A percentile compares a stretch with the other conserved stretches of the same genome.
These are phyloP conservation scores for Lepidium aucheri DNA, from an alignment of 345 rosid species.

Conservation along the genomic window DNA sequence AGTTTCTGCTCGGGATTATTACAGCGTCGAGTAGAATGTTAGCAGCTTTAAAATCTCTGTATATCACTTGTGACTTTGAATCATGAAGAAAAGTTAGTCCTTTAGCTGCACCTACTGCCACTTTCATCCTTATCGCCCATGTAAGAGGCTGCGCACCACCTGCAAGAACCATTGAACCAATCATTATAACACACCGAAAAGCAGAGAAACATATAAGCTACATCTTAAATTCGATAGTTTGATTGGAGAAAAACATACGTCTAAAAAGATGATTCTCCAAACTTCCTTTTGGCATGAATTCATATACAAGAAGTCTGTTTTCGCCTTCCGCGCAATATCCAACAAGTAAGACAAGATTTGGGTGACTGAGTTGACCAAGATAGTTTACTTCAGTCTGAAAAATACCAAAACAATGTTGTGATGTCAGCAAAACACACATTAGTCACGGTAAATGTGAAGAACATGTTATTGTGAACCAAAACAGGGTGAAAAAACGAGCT, in stretches of 20 bases:
- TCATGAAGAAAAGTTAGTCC: constrained; percentile 92
- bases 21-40: constrained; percentile 87
- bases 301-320: constrained; percentile 79
- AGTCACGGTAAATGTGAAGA: background rate
- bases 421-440: constrained; percentile 1
- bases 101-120: constrained; percentile 92
- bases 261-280: constrained; percentile 74
- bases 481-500: constrained; percentile 37
- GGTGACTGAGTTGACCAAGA: constrained; percentile 91
- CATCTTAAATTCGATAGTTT: background rate
- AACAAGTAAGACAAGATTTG: constrained; percentile 74
- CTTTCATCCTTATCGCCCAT: constrained; percentile 88
- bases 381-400: constrained; percentile 92
- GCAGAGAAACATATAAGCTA: background rate
- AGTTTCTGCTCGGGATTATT: constrained; percentile 18
- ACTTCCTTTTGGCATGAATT: constrained; percentile 97
- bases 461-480: background rate
- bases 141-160: constrained; percentile 93
- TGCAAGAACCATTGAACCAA: constrained; percentile 22
- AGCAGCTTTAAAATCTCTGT: constrained; percentile 95
- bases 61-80: constrained; percentile 89
- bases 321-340: constrained; percentile 85
- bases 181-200: background rate
- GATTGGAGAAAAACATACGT: constrained; percentile 11
- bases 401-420: background rate